A percentile compares a stretch with the other conserved stretches of the same genome.
phyloP scores from a whole-genome alignment of 768 basidiomycete species.

The Roridomyces roridus region DNA sequence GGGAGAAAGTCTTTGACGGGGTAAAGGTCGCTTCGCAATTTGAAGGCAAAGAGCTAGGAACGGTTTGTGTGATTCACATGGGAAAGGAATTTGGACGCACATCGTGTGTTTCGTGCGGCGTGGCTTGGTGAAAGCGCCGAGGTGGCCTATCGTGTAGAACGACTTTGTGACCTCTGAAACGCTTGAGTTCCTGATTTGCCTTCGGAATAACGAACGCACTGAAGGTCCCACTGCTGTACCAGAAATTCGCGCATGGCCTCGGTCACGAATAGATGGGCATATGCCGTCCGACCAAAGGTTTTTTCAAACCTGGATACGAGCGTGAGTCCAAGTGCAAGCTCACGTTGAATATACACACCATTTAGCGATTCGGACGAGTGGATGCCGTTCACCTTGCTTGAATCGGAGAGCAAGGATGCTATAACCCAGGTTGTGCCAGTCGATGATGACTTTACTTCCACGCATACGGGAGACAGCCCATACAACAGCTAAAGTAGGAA shows the following conservation, averaged over 20 bases:
- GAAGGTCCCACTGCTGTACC: slow-evolving; percentile 72
- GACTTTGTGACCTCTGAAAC: slow-evolving; percentile 71
- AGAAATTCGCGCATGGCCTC: slow-evolving; percentile 81
- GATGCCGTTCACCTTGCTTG: slow-evolving; percentile 71
- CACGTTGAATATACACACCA: slow-evolving; percentile 52
- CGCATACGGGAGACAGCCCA: slow-evolving; percentile 72
- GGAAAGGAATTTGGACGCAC: slow-evolving; percentile 42
- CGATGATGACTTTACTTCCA: slow-evolving; percentile 90
- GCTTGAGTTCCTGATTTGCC: not conserved
- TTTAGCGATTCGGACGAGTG: slow-evolving; percentile 76
- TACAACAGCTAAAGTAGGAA: slow-evolving; percentile 89
- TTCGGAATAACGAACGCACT: slow-evolving; percentile 53
- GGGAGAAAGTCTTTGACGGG: slow-evolving; percentile 60
- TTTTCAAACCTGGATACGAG: slow-evolving; percentile 72
- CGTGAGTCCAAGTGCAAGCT: not conserved
- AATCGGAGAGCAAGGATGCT: slow-evolving; percentile 78
- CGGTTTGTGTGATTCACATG: not conserved
- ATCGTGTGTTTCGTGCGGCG: slow-evolving; percentile 77
- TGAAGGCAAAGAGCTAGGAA: slow-evolving; percentile 53
- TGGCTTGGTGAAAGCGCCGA: slow-evolving; percentile 75
- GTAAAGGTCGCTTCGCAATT: slow-evolving; percentile 46
- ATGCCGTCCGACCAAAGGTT: slow-evolving; percentile 79
- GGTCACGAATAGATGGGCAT: slow-evolving; percentile 94
- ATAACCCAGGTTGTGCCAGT: slow-evolving; percentile 99
- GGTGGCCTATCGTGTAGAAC: slow-evolving; percentile 94